Evolutionary conservation across 2,329 filamentous ascomycete genomes (phyloP).

Genomic region (Ophiocordyceps sinensis): DNA sequence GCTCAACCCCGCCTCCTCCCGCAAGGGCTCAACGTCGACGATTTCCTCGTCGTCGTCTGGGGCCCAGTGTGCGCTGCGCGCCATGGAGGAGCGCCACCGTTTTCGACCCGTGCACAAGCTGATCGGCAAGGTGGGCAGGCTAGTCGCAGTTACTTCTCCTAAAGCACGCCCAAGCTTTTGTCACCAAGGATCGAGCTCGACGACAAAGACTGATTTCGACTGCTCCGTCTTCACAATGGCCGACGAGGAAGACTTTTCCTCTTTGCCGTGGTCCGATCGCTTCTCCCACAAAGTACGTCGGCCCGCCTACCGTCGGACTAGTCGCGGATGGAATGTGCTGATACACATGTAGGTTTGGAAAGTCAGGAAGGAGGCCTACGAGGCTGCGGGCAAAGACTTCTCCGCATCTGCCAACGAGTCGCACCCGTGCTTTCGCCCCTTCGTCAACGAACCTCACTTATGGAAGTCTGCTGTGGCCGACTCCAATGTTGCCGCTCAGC

Average conservation of each 20-base stretch:
- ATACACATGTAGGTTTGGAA: slow-evolving; percentile 61
- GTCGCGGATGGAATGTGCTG: background rate
- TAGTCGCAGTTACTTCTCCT: slow-evolving; percentile 5
- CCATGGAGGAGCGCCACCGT: slow-evolving; percentile 1
- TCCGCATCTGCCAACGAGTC: slow-evolving; percentile 71
- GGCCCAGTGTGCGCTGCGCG: background rate
- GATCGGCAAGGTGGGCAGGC: slow-evolving; percentile 14
- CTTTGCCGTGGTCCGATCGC: slow-evolving; percentile 63
- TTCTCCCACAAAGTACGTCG: slow-evolving; percentile 62
- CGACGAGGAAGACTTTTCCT: slow-evolving; percentile 74
- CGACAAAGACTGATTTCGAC: slow-evolving; percentile 5
- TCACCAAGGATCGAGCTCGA: slow-evolving; percentile 6
- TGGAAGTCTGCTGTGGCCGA: slow-evolving; percentile 92
- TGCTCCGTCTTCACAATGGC: slow-evolving; percentile 42
- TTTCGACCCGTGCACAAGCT: slow-evolving; percentile 12
- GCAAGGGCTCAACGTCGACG: background rate
- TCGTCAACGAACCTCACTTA: slow-evolving; percentile 66
- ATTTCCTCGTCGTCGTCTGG: background rate
- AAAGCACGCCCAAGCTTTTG: slow-evolving; percentile 1
- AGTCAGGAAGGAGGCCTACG: slow-evolving; percentile 87
- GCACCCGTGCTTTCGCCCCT: slow-evolving; percentile 75
- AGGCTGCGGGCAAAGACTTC: slow-evolving; percentile 81
- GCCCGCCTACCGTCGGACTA: background rate
- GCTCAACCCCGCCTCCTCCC: background rate
- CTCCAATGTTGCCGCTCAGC: slow-evolving; percentile 92